A percentile compares a stretch with the other conserved stretches of the same genome.
Conservation (phyloP, 768 basidiomycete species). For the Trametes elegans region DNA sequence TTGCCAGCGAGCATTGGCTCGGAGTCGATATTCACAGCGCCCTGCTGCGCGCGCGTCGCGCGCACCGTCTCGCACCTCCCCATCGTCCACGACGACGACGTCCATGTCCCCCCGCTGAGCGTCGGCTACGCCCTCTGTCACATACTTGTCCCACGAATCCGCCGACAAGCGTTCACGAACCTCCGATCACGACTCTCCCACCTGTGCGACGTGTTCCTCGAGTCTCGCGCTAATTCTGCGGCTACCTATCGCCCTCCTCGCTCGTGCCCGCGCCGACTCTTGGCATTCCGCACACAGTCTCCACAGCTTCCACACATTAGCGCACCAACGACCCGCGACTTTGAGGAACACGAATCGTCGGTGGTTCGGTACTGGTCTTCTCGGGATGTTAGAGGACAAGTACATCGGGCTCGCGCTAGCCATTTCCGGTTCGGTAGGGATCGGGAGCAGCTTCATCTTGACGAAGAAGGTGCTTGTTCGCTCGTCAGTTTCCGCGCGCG, state of each 20-base stretch:
- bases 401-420: conserved; percentile 93
- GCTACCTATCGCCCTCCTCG: not conserved
- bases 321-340: conserved; percentile 1
- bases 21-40: not conserved
- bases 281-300: not conserved
- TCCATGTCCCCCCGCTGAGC: not conserved
- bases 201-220: no score
- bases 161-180: not conserved
- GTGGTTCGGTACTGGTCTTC: not conserved
- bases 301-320: not conserved
- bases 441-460: conserved; percentile 96
- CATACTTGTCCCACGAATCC: not conserved
- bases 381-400: conserved; percentile 82
- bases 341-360: no score
- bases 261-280: not conserved
- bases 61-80: not conserved
- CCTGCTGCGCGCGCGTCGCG: not conserved
- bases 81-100: conserved; percentile 4
- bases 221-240: not conserved
- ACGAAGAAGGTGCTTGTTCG: conserved; percentile 82
- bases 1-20: conserved; percentile 1
- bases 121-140: not conserved
- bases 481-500: no score
- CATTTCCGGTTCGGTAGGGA: conserved; percentile 77
- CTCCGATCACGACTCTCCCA: not conserved